Base-by-base conservation (phyloP, 148 eudicot species). In the Cornus florida region DNA sequence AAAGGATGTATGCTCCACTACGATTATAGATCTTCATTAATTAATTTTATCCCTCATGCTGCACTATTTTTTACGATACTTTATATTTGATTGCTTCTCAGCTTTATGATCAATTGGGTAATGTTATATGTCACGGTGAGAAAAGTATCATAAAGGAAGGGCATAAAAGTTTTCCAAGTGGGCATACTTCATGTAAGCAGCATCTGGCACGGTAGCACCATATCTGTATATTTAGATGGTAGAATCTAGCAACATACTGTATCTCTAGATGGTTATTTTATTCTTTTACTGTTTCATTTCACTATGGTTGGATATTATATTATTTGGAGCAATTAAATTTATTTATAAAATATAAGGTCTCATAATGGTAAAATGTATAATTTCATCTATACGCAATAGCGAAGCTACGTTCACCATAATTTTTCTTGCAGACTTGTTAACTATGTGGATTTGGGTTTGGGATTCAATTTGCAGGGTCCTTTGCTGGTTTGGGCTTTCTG, bases 401-500 rank as follows among this genome's bases (percentile, higher is more conserved):
- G 7, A 12, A 53, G 59, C 8, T 62, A 62, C 11, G 7, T 62
- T 62, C 5, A 62, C 24, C 19, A 3, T 19, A 14, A 14, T 57
- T 57, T 16, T 14, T 57, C 17, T 57, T 13, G 20, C 64, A 28
- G 32, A 32, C 17, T 43, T 33, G 5, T 53, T 73, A 60, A 16
- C 75, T 67, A 14, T 53, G 16, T 33, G 32, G 12, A 4, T 9
- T 43, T 43, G 48, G 60, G n/a, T 64, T 12, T 31, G 4, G 10
- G 67, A 35, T 13, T 57, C 3, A 20, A 74, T 60, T 75, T 75
- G 78, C 78, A 85, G 86, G 81, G 83, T 76, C 86, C 22, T 88
- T 88, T 71, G 86, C 87, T 73, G 90, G 90, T 38, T 73, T 88
- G 71, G 90, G 86, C 38, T 86, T 88, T 80, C 74, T 88, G 14